Evolutionary conservation across 163 green algal genomes (phyloP), one percentile per base, ranked within the genome.

Genomic region (Smithsoniella earleae): DNA sequence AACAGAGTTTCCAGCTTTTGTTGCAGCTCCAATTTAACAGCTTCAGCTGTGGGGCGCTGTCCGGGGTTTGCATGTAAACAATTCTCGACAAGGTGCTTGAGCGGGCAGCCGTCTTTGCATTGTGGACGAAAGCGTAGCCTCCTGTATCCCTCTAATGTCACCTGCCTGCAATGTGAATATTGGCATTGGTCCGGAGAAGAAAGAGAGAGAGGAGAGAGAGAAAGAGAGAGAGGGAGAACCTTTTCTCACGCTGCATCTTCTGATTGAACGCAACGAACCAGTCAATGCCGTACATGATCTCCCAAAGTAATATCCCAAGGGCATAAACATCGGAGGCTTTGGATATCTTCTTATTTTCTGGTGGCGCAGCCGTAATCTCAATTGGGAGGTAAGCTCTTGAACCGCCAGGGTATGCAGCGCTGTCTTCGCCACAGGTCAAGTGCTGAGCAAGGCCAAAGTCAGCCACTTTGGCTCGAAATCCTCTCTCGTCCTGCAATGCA

Each of bases 401-500:
- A 18, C 49, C 49, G 25, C 33, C 25, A 25, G 16, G 6, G 6
- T 6, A 13, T 6, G 31, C 6, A 6, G 16, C 8, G 25, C 25
- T 13, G 25, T 25, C 16, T 18, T 64, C 49, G 25, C 13, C 13
- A 27, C 25, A 25, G 25, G 18, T 18, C 44, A 64, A 36, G 49
- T 64, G 49, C 49, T 10, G 25, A 25, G 49, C 49, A 25, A 89
- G 77, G 20, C 84, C 84, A 77, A 89, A 87, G 76, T 89, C 84
- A 16, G 80, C 80, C 2, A 89, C 81, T 74, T 89, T 86, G 5
- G 80, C 77, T n/a, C 54, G 77, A 45, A 84, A 83, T 20, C 77
- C 76, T 1, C 78, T 65, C 30, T 27, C 55, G 28, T 83, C 78
- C n/a, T 36, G 62, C 65, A 31, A 25, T n/a, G 31, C 18, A 28